Evolutionary conservation across 176 grass and related monocot genomes (phyloP), one percentile per base, ranked within the genome.

Genomic region (Oryza glaberrima): DNA sequence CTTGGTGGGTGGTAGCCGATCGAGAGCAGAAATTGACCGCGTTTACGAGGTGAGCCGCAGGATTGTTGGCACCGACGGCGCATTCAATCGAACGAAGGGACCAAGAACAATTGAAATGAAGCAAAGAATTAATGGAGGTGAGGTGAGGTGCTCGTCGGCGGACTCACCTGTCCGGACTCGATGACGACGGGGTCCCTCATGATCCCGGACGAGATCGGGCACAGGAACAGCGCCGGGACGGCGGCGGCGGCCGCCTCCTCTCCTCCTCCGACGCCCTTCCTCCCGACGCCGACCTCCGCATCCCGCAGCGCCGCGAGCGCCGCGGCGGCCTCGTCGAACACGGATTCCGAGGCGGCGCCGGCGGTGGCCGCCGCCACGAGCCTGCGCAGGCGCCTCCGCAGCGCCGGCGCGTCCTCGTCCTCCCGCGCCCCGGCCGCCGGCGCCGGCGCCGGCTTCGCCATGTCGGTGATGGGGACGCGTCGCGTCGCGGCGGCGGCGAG

Each of bases 171-270:
- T 28, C 95, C 95, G 17, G 95, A 92, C 35, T 89, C 88, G 52
- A 93, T 67, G 73, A 97, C 73, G 67, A 97, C 95, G 56, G 92
- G 95, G 77, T 97, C 92, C 75, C 58, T 83, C 95, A 97, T 97
- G 66, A 94, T 79, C 56, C 78, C 87, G 44, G 83, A 80, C 3
- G 95, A 97, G 44, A 97, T 90, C 70, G 95, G 90, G 80, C 95
- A 97, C 7, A 94, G 45, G 78, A 94, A 94, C 54, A 86, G 71
- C 81, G 88, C 44, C 3, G 95, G 95, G 74, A 46, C 80, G 19
- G 41, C 72, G 4, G n/a, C 80, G 19, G 41, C 72, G 4, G 15
- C 30, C 34, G 58, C 40, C 56, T 70, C 76, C 25, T 52, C 86
- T 15, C 75, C 34, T 35, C 72, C 49, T 2, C 44, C 32, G 36